Base-by-base conservation (phyloP, 495 filamentous ascomycete genomes). In the Neurospora sp. region DNA sequence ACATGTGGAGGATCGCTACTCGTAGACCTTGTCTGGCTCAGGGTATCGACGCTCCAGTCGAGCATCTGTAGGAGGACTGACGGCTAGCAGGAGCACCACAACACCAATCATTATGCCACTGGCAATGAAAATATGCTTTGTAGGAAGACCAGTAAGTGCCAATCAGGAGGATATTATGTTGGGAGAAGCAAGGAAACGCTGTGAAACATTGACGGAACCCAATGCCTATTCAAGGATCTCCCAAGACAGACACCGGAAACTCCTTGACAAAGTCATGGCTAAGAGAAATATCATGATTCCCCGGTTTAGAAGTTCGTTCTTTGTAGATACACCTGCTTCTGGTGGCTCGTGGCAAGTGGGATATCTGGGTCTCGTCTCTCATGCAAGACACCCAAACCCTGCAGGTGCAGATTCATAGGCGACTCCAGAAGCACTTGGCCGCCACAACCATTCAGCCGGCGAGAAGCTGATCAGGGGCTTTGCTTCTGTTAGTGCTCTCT, bases 171-270 rank as follows among this genome's bases (percentile, higher is more conserved):
- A 68, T 59, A n/a, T 14, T 4, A 38, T 71, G 10, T 31, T n/a
- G 45, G 59, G 7, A 72, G 16, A 72, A 69, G 38, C 47, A 71
- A 39, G 70, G 39, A 71, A 39, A 71, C 59, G 71, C 71, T 72
- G 71, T 72, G 71, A 69, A 39, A 72, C 71, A 20, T 72, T 16
- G 27, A 16, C 59, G 31, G 37, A 69, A 35, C 37, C 59, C 71
- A 65, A 35, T 27, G 53, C 53, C 22, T 37, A 35, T 35, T 65
- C 59, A 72, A 37, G 37, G 31, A 39, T 44, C 22, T 68, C n/a
- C 45, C 69, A 71, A 73, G 38, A 71, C 45, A 68, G 72, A 70
- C 22, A 73, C 69, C 22, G 47, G 68, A 47, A 68, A 42, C 38
- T 8, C 9, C 14, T 22, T 14, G 9, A 31, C 40, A 45, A 6